Percentiles rank a stretch among this genome's conserved stretches.
Evolutionary conservation across 441 rosid genomes (phyloP).

Genomic region (Gossypium schwendimanii): DNA sequence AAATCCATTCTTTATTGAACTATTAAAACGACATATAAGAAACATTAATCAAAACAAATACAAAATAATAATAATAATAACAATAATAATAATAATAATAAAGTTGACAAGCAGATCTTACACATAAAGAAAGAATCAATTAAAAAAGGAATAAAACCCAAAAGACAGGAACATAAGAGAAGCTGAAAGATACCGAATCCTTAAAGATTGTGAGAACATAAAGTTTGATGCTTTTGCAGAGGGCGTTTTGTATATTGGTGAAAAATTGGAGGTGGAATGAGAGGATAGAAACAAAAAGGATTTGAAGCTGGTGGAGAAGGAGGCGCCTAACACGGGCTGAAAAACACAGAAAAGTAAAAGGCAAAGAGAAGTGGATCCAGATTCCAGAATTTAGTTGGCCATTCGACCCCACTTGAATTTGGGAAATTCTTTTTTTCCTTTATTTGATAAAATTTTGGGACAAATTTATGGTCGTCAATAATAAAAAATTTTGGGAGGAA

Average conservation of each 20-base stretch:
- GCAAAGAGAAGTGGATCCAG: not conserved
- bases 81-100: not conserved
- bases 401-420: not conserved
- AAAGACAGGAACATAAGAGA: not conserved
- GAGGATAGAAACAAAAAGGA: not conserved
- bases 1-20: not conserved
- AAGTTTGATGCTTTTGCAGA: not conserved
- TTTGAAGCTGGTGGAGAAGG: not conserved
- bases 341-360: not conserved
- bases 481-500: not conserved
- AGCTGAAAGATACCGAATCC: not conserved
- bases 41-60: not conserved
- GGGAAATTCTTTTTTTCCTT: not conserved
- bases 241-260: not conserved
- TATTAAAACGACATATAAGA: not conserved
- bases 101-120: not conserved
- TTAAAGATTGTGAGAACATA: not conserved
- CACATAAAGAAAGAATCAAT: not conserved
- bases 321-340: not conserved
- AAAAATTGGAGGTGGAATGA: not conserved
- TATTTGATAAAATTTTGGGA: not conserved
- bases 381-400: not conserved
- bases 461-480: not conserved
- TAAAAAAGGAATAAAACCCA: not conserved
- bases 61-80: not conserved